A percentile compares a stretch with the other conserved stretches of the same genome.
Conservation (phyloP, 108 stramenopile genomes). For the Stephanodiscus minutulus region DNA sequence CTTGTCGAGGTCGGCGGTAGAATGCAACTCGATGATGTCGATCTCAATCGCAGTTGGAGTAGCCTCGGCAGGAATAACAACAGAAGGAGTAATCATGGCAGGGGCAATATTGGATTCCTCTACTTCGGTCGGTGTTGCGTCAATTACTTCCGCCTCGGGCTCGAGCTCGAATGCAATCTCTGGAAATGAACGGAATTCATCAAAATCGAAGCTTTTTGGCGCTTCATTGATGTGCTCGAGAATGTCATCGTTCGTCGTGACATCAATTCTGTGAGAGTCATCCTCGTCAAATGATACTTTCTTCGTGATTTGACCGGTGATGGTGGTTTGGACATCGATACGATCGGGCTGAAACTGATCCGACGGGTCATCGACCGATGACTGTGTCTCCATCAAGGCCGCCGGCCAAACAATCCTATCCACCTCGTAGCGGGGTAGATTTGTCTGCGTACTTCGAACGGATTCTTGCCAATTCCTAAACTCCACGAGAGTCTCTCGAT, state of each 20-base stretch:
- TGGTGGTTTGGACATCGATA: not conserved
- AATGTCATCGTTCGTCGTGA: too few relatives aligned
- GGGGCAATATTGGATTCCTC: not conserved
- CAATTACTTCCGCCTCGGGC: not conserved
- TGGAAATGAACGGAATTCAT: not conserved
- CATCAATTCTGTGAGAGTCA: not conserved
- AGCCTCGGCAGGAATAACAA: not conserved
- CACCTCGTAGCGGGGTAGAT: constrained; percentile 5
- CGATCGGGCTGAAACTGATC: not conserved
- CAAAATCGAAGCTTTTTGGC: not conserved
- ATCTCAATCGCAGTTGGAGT: not conserved
- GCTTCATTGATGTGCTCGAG: too few relatives aligned
- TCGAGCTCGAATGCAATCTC: constrained; percentile 2
- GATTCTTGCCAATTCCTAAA: constrained; percentile 53
- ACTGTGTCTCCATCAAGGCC: not conserved
- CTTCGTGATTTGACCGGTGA: not conserved
- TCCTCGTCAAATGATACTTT: not conserved
- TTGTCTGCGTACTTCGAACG: constrained; percentile 11
- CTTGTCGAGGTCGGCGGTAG: not conserved
- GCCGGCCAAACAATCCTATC: not conserved
- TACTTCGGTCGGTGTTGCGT: not conserved
- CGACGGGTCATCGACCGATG: not conserved
- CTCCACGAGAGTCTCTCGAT: constrained; percentile 33
- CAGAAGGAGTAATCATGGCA: not conserved
- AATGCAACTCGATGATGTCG: not conserved